Conservation (phyloP, 2,329 filamentous ascomycete species). For the Ascochyta pisi region DNA sequence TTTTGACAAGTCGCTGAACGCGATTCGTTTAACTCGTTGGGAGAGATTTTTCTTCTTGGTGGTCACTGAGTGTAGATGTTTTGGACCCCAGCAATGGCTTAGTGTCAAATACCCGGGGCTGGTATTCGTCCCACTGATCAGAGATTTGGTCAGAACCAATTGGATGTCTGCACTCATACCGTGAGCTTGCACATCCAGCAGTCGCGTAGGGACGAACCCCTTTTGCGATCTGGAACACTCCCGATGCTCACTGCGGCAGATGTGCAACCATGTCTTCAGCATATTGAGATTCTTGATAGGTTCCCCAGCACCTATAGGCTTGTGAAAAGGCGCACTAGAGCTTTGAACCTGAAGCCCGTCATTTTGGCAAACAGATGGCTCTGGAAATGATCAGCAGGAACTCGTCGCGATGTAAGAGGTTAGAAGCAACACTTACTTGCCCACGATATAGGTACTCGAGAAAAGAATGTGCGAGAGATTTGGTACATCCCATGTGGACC, state of each 20-base stretch:
- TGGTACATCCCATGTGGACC: not conserved
- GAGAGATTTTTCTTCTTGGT: not conserved
- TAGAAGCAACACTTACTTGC: not conserved
- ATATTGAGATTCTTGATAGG: not conserved
- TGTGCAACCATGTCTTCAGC: slow-evolving; percentile 1
- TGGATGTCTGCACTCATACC: not conserved
- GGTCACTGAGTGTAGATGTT: not conserved
- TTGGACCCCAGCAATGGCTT: slow-evolving; percentile 11
- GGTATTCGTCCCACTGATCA: not conserved
- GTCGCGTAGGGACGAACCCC: not conserved
- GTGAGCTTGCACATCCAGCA: slow-evolving; percentile 2
- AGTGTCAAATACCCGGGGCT: not conserved
- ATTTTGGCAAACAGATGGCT: too few relatives aligned
- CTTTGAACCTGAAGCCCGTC: not conserved
- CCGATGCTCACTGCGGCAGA: not conserved
- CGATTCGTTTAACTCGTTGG: not conserved
- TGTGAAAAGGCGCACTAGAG: not conserved
- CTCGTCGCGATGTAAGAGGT: too few relatives aligned
- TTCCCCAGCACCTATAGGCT: not conserved
- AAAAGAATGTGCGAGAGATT: not conserved
- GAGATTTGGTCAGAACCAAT: not conserved
- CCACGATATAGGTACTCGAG: not conserved
- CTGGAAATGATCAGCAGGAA: too few relatives aligned
- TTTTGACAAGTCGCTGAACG: not conserved
- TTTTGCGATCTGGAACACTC: not conserved